phyloP scores from a whole-genome alignment of 768 basidiomycete genomes.

The Rhizopogon salebrosus region DNA sequence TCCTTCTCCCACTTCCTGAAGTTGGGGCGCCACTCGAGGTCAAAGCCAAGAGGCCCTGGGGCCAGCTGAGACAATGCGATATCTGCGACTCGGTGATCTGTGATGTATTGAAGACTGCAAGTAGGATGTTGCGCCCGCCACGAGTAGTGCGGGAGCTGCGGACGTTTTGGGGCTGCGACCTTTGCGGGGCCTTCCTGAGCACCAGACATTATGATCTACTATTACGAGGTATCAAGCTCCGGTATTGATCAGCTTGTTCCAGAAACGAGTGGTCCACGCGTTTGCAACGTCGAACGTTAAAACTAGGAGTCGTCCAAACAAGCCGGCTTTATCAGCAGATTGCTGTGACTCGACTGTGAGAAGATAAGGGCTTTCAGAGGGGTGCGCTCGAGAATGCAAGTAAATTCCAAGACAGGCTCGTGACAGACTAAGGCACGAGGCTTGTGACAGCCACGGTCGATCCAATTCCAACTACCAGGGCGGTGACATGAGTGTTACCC shows the following conservation, averaged over 20 bases:
- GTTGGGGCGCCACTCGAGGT: constrained; percentile 76
- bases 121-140: constrained; percentile 12
- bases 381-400: too few relatives aligned
- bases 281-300: too few relatives aligned
- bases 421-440: too few relatives aligned
- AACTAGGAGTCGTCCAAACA: too few relatives aligned
- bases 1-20: constrained; percentile 46
- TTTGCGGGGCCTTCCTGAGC: background rate
- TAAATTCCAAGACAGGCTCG: too few relatives aligned
- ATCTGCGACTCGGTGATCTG: constrained; percentile 28
- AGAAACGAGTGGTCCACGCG: too few relatives aligned
- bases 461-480: too few relatives aligned
- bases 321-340: too few relatives aligned
- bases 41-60: constrained; percentile 50
- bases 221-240: background rate
- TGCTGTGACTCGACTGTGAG: too few relatives aligned
- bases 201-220: background rate
- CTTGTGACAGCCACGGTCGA: too few relatives aligned
- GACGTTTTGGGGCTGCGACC: background rate
- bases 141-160: constrained; percentile 13
- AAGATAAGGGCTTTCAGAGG: too few relatives aligned
- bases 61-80: constrained; percentile 13
- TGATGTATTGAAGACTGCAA: constrained; percentile 25
- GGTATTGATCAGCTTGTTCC: background rate
- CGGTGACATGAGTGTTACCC: too few relatives aligned